These are phyloP conservation scores for Amaranthus cruentus DNA, from an alignment of 148 eudicot genomes.

Conservation along the genomic window DNA sequence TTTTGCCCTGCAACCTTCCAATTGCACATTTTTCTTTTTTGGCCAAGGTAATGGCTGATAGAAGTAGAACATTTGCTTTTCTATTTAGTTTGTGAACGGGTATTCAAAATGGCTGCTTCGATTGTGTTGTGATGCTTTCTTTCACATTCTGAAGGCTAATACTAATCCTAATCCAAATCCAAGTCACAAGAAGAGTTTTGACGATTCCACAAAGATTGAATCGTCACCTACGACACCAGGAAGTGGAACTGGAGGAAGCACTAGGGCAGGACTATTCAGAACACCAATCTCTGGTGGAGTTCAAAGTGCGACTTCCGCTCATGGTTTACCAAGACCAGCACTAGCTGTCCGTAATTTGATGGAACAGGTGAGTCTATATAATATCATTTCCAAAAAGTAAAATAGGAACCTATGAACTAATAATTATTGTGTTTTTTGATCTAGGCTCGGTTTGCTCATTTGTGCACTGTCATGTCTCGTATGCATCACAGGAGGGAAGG, in stretches of 20 bases:
- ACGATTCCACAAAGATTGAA: slow-evolving; percentile 24
- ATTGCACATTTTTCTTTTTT: neutral
- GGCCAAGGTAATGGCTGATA: slow-evolving; percentile 6
- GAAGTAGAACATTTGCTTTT: slow-evolving; percentile 15
- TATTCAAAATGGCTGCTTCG: slow-evolving; percentile 37
- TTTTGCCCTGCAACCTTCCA: neutral
- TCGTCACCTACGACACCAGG: slow-evolving; percentile 30
- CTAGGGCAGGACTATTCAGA: slow-evolving; percentile 88
- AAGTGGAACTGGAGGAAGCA: slow-evolving; percentile 33
- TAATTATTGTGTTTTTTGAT: slow-evolving; percentile 8
- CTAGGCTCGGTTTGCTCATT: slow-evolving; percentile 94
- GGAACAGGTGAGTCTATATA: slow-evolving; percentile 64
- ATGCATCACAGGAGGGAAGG: slow-evolving; percentile 99
- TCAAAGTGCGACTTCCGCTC: slow-evolving; percentile 98
- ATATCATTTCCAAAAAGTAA: neutral
- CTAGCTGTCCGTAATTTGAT: slow-evolving; percentile 94
- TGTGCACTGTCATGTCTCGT: slow-evolving; percentile 94
- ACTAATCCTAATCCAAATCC: slow-evolving; percentile 25
- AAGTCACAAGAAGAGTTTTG: slow-evolving; percentile 24
- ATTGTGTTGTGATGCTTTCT: slow-evolving; percentile 58
- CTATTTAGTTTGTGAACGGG: slow-evolving; percentile 32
- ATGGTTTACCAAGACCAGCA: slow-evolving; percentile 92
- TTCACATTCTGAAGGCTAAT: slow-evolving; percentile 62
- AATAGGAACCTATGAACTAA: neutral
- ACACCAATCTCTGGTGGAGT: slow-evolving; percentile 99